These are phyloP conservation scores for Clitopilus passeckerianus DNA, from an alignment of 768 basidiomycete genomes.

Conservation along the genomic window DNA sequence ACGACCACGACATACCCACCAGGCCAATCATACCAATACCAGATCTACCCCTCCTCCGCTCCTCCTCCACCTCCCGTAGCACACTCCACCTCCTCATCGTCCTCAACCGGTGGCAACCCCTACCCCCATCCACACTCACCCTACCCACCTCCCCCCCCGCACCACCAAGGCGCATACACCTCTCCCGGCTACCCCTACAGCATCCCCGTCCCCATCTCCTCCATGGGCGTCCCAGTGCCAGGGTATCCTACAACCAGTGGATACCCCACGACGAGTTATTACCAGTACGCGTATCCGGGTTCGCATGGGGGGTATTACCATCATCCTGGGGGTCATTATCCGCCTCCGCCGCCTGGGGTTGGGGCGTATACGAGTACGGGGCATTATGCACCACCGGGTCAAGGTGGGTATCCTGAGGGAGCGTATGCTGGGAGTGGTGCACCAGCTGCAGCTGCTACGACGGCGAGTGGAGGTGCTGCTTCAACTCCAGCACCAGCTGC, in stretches of 20 bases:
- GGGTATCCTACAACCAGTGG: constrained; percentile 18
- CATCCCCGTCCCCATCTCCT: neutral
- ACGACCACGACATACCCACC: neutral
- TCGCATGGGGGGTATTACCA: constrained; percentile 13
- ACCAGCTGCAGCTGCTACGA: constrained; percentile 10
- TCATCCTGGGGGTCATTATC: constrained; percentile 8
- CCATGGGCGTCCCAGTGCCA: neutral
- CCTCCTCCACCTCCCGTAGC: neutral
- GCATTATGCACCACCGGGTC: constrained; percentile 11
- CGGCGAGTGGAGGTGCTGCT: constrained; percentile 12
- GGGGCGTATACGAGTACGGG: neutral
- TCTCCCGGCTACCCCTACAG: neutral
- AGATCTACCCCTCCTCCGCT: neutral
- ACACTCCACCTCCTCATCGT: neutral
- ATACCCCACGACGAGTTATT: constrained; percentile 64
- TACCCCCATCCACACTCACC: neutral
- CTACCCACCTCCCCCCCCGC: neutral
- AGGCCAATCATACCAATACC: neutral
- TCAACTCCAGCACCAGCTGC: constrained; percentile 17
- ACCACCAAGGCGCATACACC: neutral
- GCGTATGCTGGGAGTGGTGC: constrained; percentile 9
- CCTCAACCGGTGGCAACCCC: neutral
- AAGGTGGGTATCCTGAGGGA: neutral
- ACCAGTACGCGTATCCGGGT: constrained; percentile 38
- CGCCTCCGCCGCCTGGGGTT: constrained; percentile 14